These are phyloP conservation scores for Dalbergia cochinchinensis DNA, from an alignment of 306 rosid genomes.

Conservation along the genomic window DNA sequence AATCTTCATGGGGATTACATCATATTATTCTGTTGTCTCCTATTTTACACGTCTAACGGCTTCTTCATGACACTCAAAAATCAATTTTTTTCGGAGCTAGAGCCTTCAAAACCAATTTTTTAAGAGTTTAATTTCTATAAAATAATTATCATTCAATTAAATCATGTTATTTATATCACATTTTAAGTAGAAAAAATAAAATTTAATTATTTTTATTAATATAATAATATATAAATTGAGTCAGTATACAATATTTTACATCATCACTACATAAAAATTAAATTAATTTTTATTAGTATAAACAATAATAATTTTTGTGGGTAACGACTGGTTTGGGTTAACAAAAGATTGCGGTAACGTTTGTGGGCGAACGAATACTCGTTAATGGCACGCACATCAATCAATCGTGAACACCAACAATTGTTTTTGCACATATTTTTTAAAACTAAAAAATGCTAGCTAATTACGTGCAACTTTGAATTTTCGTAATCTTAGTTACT, in stretches of 20 bases:
- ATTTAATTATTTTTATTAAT: too few species aligned
- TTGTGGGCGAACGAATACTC: not conserved
- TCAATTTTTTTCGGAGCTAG: too few species aligned
- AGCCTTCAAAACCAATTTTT: too few species aligned
- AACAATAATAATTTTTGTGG: not conserved
- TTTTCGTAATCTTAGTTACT: not conserved
- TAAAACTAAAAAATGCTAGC: not conserved
- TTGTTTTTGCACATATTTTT: not conserved
- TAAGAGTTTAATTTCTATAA: too few species aligned
- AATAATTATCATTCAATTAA: too few species aligned
- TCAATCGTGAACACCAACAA: not conserved
- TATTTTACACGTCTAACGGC: not conserved
- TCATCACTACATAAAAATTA: too few species aligned
- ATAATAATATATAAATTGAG: too few species aligned
- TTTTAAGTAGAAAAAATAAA: too few species aligned
- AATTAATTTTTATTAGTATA: too few species aligned
- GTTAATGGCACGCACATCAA: slow-evolving; percentile 21
- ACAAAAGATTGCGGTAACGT: slow-evolving; percentile 37
- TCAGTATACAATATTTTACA: too few species aligned
- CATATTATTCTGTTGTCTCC: not conserved
- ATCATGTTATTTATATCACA: too few species aligned
- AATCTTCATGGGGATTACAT: not conserved
- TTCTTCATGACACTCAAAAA: not conserved
- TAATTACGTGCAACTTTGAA: not conserved
- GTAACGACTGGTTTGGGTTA: not conserved